Conservation (phyloP, 2,329 filamentous ascomycete species). For the Huntiella omanensis region DNA sequence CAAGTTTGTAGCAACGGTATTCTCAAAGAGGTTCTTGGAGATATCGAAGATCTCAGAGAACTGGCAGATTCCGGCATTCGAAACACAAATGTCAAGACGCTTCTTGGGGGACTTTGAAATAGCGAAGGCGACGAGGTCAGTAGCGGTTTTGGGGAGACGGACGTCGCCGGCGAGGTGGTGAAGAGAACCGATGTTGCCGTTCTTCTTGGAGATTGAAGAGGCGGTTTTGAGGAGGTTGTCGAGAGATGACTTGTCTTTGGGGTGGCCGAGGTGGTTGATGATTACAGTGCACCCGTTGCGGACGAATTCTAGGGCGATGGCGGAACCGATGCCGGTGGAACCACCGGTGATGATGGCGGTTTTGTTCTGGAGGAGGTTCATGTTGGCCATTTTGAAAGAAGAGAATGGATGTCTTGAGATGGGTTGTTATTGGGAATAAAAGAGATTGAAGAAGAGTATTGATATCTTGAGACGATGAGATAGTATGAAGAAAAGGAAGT, state of each 20-base stretch:
- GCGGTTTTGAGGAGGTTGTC: slow-evolving; percentile 35
- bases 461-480: no score
- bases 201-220: slow-evolving; percentile 23
- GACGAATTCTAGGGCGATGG: slow-evolving; percentile 64
- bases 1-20: slow-evolving; percentile 63
- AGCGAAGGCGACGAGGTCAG: slow-evolving; percentile 44
- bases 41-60: slow-evolving; percentile 76
- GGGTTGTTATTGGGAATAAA: no score
- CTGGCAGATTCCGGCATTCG: slow-evolving; percentile 74
- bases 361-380: slow-evolving; percentile 49
- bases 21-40: slow-evolving; percentile 46
- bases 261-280: slow-evolving; percentile 57
- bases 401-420: no score
- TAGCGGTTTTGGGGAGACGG: slow-evolving; percentile 51
- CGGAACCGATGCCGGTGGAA: slow-evolving; percentile 70
- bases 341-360: slow-evolving; percentile 75
- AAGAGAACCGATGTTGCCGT: slow-evolving; percentile 20
- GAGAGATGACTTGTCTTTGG: slow-evolving; percentile 31
- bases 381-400: slow-evolving; percentile 3
- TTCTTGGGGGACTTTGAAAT: slow-evolving; percentile 37
- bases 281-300: slow-evolving; percentile 60
- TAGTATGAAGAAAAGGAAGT: no score
- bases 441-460: no score
- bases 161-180: slow-evolving; percentile 62
- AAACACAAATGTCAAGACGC: slow-evolving; percentile 60